Conservation (phyloP, 2,329 filamentous ascomycete genomes). For the Nannizzia gypsea region DNA sequence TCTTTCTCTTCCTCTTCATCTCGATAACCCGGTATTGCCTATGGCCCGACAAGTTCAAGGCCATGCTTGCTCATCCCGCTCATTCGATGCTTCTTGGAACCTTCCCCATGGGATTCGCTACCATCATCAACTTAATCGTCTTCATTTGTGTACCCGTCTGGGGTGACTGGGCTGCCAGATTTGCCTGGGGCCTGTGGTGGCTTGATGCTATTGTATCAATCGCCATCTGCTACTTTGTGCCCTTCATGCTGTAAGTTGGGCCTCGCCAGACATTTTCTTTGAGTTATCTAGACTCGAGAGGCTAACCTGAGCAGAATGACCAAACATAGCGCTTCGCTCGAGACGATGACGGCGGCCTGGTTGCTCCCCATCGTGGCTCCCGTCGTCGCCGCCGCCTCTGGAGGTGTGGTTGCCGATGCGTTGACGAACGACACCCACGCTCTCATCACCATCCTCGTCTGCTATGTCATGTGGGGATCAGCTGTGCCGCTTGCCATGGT, state of each 20-base stretch:
- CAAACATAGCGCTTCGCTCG: slow-evolving; percentile 26
- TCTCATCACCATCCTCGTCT: slow-evolving; percentile 50
- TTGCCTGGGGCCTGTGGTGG: slow-evolving; percentile 42
- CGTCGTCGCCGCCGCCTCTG: slow-evolving; percentile 53
- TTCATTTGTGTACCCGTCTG: slow-evolving; percentile 45
- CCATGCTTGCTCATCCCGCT: slow-evolving; percentile 52
- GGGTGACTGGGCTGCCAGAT: slow-evolving; percentile 41
- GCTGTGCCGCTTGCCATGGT: slow-evolving; percentile 50
- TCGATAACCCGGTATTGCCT: slow-evolving; percentile 48
- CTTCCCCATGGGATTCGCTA: slow-evolving; percentile 53
- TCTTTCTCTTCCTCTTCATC: slow-evolving; percentile 43
- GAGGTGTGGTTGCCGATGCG: slow-evolving; percentile 51
- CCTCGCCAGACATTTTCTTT: neutral
- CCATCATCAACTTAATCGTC: slow-evolving; percentile 52
- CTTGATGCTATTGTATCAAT: slow-evolving; percentile 37
- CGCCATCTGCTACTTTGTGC: slow-evolving; percentile 34
- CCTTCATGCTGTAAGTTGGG: slow-evolving; percentile 43
- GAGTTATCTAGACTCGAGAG: neutral
- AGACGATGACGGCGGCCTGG: slow-evolving; percentile 52
- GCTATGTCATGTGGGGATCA: slow-evolving; percentile 58
- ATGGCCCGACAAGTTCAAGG: slow-evolving; percentile 51
- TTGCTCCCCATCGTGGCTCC: slow-evolving; percentile 56
- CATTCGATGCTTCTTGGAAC: slow-evolving; percentile 55
- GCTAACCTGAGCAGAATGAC: slow-evolving; percentile 8
- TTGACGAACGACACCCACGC: slow-evolving; percentile 45